Base-by-base conservation (phyloP, 805 yeast genomes). In the Kuraishia cidri region DNA sequence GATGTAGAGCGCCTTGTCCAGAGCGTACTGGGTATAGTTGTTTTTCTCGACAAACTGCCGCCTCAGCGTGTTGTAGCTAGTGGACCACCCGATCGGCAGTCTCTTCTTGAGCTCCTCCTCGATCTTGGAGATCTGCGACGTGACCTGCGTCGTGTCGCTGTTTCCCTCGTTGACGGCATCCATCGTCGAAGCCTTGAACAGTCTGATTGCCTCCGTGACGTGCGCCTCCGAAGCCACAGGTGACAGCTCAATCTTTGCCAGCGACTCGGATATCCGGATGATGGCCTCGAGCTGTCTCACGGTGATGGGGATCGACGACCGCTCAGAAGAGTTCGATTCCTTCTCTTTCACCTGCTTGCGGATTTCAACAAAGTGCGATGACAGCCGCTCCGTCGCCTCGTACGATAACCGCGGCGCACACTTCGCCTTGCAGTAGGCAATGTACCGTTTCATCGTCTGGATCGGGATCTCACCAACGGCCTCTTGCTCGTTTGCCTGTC, bases 241-340 rank as follows among this genome's bases (percentile, higher is more conserved):
- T 10, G 80, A 69, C 35, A 92, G 62, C 36, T 79, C 78, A 37
- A 92, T 55, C 56, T 92, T 92, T 6, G 98, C 98, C 36, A 92
- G 62, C 0, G 95, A 74, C 60, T 92, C 99, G 2, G 97, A 75
- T 34, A 92, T 92, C 63, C 99, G 88, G 31, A 92, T 76, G 46
- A 92, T 85, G 25, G 99, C 98, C 60, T 92, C 99, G 40, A 92
- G 69, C 63, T 92, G 99, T 69, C 99, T 87, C 29, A 92, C 77
- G 0, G 99, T 92, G 50, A 92, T 90, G 20, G 99, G 99, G 48
- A 92, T 92, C 2, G 96, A 81, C 1, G 97, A 87, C 46, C 97
- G 70, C 51, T 82, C 95, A 40, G 86, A 79, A 41, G 87, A 76
- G 41, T 77, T 78, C 12, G 76, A 64, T 62, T 92, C 99, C 46